Base-by-base conservation (phyloP, 768 basidiomycete genomes). In the Hypsizygus marmoreus region DNA sequence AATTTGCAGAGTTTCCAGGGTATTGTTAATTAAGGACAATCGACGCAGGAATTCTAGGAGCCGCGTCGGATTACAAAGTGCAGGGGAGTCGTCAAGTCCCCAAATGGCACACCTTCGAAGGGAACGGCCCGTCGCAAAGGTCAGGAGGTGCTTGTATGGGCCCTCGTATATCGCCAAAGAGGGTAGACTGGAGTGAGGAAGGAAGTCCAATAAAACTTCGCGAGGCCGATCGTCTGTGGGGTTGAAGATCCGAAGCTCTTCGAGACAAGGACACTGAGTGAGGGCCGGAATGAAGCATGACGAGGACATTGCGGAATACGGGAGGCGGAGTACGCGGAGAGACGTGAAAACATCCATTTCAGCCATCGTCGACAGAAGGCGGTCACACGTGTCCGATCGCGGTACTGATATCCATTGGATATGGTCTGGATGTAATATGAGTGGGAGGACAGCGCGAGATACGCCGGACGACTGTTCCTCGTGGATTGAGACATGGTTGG, bases 401-500 rank as follows among this genome's bases (percentile, higher is more conserved):
- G 68, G 64, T 12, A 67, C 64, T 16, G 68, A 64, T 12, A 70
- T 59, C 6, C 60, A 52, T 20, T 59, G 55, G 11, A 65, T 58
- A 30, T 54, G 49, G 11, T 65, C 60, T 16, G 68, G 59, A 22
- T 64, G 58, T 13, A 67, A 53, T 22, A 60, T 45, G 17, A 62
- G 58, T 11, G 56, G 55, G 9, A 71, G 55, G n/a, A 63, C 36
- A 12, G 50, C 9, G 12, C 51, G 46, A 45, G 59, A 62, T 31
- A 66, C 62, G 26, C 68, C 66, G n/a, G 45, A 41, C 2, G 52
- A 48, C 13, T 57, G 53, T 36, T 63, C 62, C 47, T 70, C 68
- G 45, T 68, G 65, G 11, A 67, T 58, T 8, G 66, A 68, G 12
- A 65, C 62, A 35, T 64, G 62, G 26, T 68, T 63, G 4, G 68